These are phyloP conservation scores for Ceratocystis cubensis DNA, from an alignment of 2,329 filamentous ascomycete genomes.

Conservation along the genomic window DNA sequence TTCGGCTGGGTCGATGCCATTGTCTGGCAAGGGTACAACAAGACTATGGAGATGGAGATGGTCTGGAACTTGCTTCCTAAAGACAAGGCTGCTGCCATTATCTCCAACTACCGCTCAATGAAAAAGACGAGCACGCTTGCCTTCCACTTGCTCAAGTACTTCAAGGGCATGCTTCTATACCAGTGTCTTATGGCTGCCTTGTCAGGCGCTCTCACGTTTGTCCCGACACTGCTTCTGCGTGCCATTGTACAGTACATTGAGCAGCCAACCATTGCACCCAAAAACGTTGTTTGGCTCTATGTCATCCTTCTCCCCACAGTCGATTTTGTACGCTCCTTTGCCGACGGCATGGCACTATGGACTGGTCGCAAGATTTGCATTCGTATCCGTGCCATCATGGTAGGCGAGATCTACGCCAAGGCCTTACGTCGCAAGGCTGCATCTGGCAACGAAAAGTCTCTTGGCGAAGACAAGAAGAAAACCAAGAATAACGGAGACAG, in stretches of 20 bases:
- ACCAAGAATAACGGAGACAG: constrained; percentile 30
- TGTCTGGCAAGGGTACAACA: constrained; percentile 77
- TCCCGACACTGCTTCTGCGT: constrained; percentile 79
- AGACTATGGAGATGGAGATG: constrained; percentile 66
- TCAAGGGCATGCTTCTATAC: constrained; percentile 59
- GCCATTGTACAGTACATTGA: constrained; percentile 93
- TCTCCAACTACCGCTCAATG: constrained; percentile 71
- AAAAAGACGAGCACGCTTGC: constrained; percentile 71
- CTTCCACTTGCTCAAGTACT: constrained; percentile 72
- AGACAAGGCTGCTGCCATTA: constrained; percentile 72
- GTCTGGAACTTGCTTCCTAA: constrained; percentile 86
- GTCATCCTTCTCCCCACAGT: constrained; percentile 81
- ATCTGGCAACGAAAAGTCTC: constrained; percentile 58
- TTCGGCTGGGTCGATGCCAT: constrained; percentile 87
- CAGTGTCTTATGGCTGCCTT: constrained; percentile 73
- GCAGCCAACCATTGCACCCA: constrained; percentile 57
- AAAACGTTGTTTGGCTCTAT: constrained; percentile 89
- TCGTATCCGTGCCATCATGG: constrained; percentile 81
- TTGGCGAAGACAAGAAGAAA: constrained; percentile 46
- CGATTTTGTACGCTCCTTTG: constrained; percentile 67
- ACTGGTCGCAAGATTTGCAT: constrained; percentile 91
- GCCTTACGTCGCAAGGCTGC: constrained; percentile 82
- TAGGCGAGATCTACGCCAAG: constrained; percentile 96
- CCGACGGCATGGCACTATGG: constrained; percentile 79
- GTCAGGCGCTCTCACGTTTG: constrained; percentile 74